Evolutionary conservation across 2,329 filamentous ascomycete genomes (phyloP).

Genomic region (Colletotrichum sp.): DNA sequence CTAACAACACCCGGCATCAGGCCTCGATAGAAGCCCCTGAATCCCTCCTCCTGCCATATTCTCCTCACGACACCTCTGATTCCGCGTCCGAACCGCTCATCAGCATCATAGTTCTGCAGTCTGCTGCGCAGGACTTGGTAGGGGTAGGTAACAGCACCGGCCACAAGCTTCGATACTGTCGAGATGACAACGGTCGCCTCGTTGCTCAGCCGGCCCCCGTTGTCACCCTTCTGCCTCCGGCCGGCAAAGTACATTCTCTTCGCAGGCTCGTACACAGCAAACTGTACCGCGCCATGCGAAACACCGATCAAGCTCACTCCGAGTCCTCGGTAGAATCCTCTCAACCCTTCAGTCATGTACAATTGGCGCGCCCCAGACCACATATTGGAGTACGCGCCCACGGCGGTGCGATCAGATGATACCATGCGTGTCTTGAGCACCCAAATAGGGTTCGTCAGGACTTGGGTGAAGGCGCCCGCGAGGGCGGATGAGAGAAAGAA

Average conservation of each 20-base stretch:
- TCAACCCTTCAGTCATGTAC: slow-evolving; percentile 71
- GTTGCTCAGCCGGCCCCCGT: slow-evolving; percentile 60
- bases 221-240: slow-evolving; percentile 25
- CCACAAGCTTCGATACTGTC: slow-evolving; percentile 82
- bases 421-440: slow-evolving; percentile 98
- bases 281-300: slow-evolving; percentile 91
- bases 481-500: slow-evolving; percentile 82
- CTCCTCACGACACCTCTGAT: slow-evolving; percentile 72
- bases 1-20: slow-evolving; percentile 87
- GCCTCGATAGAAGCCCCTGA: slow-evolving; percentile 89
- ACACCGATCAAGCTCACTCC: slow-evolving; percentile 85
- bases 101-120: slow-evolving; percentile 87
- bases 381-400: slow-evolving; percentile 84
- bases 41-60: slow-evolving; percentile 81
- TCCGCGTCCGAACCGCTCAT: slow-evolving; percentile 73
- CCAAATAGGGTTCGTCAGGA: slow-evolving; percentile 95
- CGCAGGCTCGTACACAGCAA: slow-evolving; percentile 86
- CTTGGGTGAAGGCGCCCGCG: slow-evolving; percentile 75
- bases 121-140: slow-evolving; percentile 91
- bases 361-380: slow-evolving; percentile 72
- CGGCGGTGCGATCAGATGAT: slow-evolving; percentile 75
- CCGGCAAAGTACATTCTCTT: slow-evolving; percentile 61
- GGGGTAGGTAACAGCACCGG: slow-evolving; percentile 90
- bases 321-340: slow-evolving; percentile 88
- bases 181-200: slow-evolving; percentile 83